Evolutionary conservation across 164 flowering plant species (phyloP).

Genomic region (Pachysandra terminalis): DNA sequence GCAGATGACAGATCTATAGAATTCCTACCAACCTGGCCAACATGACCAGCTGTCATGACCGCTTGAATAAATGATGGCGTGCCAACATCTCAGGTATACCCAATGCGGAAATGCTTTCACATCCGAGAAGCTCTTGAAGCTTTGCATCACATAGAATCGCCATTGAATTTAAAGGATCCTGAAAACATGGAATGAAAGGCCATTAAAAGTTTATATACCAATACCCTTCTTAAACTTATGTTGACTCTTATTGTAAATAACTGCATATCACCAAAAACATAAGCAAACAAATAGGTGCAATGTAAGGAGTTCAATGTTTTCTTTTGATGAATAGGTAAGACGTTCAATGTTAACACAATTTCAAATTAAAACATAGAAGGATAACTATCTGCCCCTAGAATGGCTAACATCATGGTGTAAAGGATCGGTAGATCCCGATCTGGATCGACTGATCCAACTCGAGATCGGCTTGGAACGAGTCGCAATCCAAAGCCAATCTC

Average conservation of each 20-base stretch:
- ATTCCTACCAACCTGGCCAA: constrained; percentile 38
- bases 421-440: too few species aligned
- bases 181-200: not conserved
- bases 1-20: not conserved
- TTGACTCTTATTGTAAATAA: too few species aligned
- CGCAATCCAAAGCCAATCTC: too few species aligned
- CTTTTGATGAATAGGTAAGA: too few species aligned
- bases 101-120: constrained; percentile 61
- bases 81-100: constrained; percentile 52
- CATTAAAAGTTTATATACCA: not conserved
- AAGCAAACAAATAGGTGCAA: too few species aligned
- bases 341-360: too few species aligned
- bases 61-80: constrained; percentile 49
- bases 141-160: constrained; percentile 56
- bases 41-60: constrained; percentile 31
- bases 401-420: too few species aligned
- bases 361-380: not conserved
- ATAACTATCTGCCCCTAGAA: not conserved
- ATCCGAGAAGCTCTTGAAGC: constrained; percentile 62
- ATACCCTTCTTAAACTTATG: not conserved
- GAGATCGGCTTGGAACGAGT: too few species aligned
- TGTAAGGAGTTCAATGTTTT: too few species aligned
- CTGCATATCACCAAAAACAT: too few species aligned
- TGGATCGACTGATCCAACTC: too few species aligned
- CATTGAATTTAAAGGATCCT: constrained; percentile 60